Percentiles rank a stretch among this genome's conserved stretches.
phyloP scores from a whole-genome alignment of 805 yeast genomes.

The Kodamaea neixiangensis region DNA sequence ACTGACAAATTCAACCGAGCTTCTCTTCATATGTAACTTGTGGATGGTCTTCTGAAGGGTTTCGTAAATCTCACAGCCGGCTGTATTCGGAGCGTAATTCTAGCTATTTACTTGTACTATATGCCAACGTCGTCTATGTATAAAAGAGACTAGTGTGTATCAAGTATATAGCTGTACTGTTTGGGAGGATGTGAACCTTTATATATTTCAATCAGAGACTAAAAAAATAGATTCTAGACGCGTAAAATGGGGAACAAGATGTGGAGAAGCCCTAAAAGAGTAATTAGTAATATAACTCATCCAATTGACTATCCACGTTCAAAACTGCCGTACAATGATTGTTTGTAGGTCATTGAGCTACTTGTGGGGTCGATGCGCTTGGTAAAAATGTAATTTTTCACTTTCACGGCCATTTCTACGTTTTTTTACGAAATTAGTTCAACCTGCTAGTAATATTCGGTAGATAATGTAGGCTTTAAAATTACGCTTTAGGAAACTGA shows the following conservation, averaged over 20 bases:
- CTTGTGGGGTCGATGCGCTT: no score
- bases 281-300: background rate
- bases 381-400: no score
- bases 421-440: no score
- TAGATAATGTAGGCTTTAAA: no score
- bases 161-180: background rate
- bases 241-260: background rate
- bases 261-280: background rate
- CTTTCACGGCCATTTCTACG: no score
- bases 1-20: background rate
- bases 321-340: background rate
- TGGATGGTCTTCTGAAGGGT: background rate
- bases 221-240: background rate
- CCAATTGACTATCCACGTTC: background rate
- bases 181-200: background rate
- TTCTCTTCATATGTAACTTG: constrained; percentile 5
- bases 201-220: background rate
- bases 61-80: background rate
- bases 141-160: background rate
- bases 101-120: background rate
- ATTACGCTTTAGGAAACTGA: no score
- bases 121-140: background rate
- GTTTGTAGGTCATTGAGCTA: background rate
- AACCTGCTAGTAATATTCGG: no score
- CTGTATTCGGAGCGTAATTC: background rate